Evolutionary conservation across 2,329 filamentous ascomycete genomes (phyloP), one percentile per base, ranked within the genome.

Genomic region (Huntiella bhutanensis): DNA sequence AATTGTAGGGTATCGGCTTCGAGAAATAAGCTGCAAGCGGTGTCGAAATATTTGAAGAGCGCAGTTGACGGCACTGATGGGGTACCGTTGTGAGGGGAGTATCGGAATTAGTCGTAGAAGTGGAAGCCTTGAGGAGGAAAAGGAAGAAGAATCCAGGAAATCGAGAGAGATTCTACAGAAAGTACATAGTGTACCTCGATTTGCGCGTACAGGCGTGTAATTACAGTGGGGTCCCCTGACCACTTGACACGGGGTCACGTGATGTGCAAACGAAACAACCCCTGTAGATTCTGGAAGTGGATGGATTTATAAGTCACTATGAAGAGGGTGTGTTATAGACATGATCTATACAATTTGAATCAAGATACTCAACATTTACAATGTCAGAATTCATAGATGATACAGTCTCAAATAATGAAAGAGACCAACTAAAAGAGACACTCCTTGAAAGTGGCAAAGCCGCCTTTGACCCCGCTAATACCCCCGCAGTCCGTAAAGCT

Each of bases 381-480:
- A 48, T 48, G 35, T 52, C 58, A 3, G 62, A 59, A 15, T 51
- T 64, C 32, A 53, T 59, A 16, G 57, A 63, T 32, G 50, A 55
- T 0, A 55, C 64, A 34, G 55, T 33, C 13, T 28, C 22, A 28
- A 22, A 33, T 13, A 36, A 45, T 13, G 17, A 38, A 12, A 43
- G 45, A 12, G 48, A 50, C 11, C 17, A 37, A 13, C 41, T 50
- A 13, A 45, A 38, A 16, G 17, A 50, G 6, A 50, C 33, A 22
- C 33, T 50, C 15, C 37, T 65, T 33, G 58, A 64, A 36, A 55
- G 61, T 11, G 70, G 65, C 4, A 66, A 60, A 22, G 66, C 62
- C 37, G 71, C 71, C 1, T 74, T 70, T 48, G 59, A 67, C 43
- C 69, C 71, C 2, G 59, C 57, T 3, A 52, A 54, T 8, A 57